These are phyloP conservation scores for Colletotrichum brevisporum DNA, from an alignment of 2,329 filamentous ascomycete genomes.

Conservation along the genomic window DNA sequence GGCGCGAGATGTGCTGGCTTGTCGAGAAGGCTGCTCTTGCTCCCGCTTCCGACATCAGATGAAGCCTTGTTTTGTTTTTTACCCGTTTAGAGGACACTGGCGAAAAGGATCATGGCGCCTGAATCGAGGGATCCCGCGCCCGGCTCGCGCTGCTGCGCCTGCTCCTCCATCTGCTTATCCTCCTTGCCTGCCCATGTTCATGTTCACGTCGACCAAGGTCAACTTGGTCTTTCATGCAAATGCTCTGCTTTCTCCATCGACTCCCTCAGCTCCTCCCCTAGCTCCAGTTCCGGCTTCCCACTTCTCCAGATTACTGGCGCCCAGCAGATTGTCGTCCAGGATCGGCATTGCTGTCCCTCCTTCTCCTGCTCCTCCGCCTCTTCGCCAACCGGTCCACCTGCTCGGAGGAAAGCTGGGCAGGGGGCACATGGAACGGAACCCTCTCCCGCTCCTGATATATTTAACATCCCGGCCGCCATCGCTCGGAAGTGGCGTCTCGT, in stretches of 20 bases:
- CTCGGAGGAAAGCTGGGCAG: constrained; percentile 30
- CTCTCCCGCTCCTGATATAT: constrained; percentile 36
- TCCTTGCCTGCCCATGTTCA: constrained; percentile 9
- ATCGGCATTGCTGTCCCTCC: constrained; percentile 15
- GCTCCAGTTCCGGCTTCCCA: constrained; percentile 7
- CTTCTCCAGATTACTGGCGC: constrained; percentile 17
- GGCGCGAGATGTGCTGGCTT: constrained; percentile 33
- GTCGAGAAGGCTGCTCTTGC: constrained; percentile 29
- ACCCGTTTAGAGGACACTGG: constrained; percentile 30
- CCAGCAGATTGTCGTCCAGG: constrained; percentile 34
- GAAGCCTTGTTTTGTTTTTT: constrained; percentile 40
- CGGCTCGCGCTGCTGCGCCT: constrained; percentile 13
- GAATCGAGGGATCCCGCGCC: constrained; percentile 25
- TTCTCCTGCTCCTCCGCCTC: not conserved
- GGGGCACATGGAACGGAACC: constrained; percentile 35
- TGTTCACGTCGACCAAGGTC: not conserved
- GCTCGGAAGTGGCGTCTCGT: constrained; percentile 20
- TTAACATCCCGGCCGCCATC: constrained; percentile 26
- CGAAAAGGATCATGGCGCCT: constrained; percentile 38
- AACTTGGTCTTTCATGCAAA: constrained; percentile 8
- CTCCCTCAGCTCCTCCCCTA: constrained; percentile 4
- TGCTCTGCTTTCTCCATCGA: constrained; percentile 8
- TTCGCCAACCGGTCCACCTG: constrained; percentile 19
- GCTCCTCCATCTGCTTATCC: constrained; percentile 14
- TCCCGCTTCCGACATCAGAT: constrained; percentile 31